Base-by-base conservation (phyloP, 225 moss, liverwort and hornwort species). In the Polytrichum formosum region DNA sequence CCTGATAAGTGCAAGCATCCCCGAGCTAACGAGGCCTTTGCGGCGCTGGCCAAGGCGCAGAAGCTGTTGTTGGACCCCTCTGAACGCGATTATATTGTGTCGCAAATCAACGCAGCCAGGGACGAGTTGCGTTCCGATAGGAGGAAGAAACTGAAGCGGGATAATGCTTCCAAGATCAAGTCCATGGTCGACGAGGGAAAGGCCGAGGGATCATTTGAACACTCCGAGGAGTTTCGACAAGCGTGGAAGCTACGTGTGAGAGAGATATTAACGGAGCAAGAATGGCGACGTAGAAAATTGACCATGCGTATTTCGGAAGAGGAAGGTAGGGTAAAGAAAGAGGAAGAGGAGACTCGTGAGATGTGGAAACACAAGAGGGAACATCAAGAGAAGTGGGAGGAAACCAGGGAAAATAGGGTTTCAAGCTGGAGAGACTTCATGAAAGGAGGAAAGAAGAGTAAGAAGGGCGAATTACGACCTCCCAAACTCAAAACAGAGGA, bases 341-440 rank as follows among this genome's bases (percentile, higher is more conserved):
- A 98, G 80, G 98, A 98, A 75, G 94, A 98, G 77, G 98, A 98
- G 75, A 98, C 94, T 19, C 80, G 98, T 74, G 92, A 92, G 85
- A 94, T 94, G 91, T 98, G 98, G 98, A 98, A 98, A 76, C 88
- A 94, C 67, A 98, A 98, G 82, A 92, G 98, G 19, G 91, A 98
- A 75, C 94, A 98, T 74, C 88, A 98, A 78, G 94, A 94, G 74
- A 94, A 98, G 84, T 98, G 98, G 98, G 98, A 98, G 77, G 98
- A 98, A 83, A 98, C 98, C 35, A 77, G 98, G 78, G 98, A 98
- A 63, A 98, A 88, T 80, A 91, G 98, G 76, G 96, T 98, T 69
- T 90, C 97, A 37, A 98, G 97, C 87, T 98, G 97, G 97, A 83
- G 98, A 29, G 92, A 98, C 78, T 98, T 98, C 27, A 92, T 92